phyloP scores from a whole-genome alignment of 2,329 filamentous ascomycete species.

The Colletotrichum abscissum region DNA sequence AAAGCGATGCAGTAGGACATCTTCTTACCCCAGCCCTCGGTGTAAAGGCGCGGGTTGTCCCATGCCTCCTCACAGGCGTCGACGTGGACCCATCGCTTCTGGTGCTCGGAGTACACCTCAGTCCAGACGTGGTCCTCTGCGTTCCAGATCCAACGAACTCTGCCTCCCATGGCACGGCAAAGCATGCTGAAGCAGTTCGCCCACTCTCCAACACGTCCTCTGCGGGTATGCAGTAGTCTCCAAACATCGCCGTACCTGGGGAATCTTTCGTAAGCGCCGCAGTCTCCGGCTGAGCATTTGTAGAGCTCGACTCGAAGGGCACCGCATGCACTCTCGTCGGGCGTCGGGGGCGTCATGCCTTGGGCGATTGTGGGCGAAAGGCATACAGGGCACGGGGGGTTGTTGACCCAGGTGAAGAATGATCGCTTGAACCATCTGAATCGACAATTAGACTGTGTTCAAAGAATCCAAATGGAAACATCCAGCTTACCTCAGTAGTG shows the following conservation, averaged over 20 bases:
- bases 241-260: constrained; percentile 96
- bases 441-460: constrained; percentile 23
- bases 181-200: constrained; percentile 99
- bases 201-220: constrained; percentile 94
- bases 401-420: constrained; percentile 98
- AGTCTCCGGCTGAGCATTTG: constrained; percentile 81
- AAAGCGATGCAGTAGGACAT: constrained; percentile 98
- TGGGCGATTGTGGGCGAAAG: constrained; percentile 83
- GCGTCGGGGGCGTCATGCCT: constrained; percentile 85
- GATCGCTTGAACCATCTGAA: constrained; percentile 91
- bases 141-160: constrained; percentile 98
- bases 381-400: constrained; percentile 87
- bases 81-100: constrained; percentile 95
- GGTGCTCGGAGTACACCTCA: constrained; percentile 94
- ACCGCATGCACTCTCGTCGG: constrained; percentile 89
- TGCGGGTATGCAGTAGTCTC: constrained; percentile 85
- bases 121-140: constrained; percentile 98
- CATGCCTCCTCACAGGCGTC: constrained; percentile 94
- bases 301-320: constrained; percentile 92
- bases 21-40: constrained; percentile 95
- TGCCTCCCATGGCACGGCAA: constrained; percentile 88
- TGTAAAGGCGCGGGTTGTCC: constrained; percentile 93
- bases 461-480: not conserved
- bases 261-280: constrained; percentile 86
- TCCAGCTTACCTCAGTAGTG: constrained; percentile 73